Evolutionary conservation across 768 basidiomycete species (phyloP), one percentile per base, ranked within the genome.

Genomic region (Daedaleopsis nitida): DNA sequence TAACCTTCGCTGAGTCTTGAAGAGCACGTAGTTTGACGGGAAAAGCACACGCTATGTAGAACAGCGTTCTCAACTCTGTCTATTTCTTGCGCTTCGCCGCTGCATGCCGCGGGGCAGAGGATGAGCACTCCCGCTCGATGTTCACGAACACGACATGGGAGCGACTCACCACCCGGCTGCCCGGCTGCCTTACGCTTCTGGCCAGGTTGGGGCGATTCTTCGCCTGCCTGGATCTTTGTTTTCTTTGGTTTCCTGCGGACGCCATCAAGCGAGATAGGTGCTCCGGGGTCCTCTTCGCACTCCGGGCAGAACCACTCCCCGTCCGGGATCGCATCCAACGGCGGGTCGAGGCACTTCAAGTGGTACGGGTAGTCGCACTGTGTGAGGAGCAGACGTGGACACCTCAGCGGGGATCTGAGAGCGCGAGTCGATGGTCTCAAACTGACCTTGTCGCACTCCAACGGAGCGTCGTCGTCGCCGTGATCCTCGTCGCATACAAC

Each of bases 331-430:
- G 80, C 84, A 16, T 76, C 72, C 49, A 98, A 75, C 2, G 94
- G 92, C 17, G 94, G 94, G 45, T 79, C 76, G 48, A 96, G 83
- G 73, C 96, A 98, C 13, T 79, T 80, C 14, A 91, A 78, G 73
- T 98, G 96, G 73, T 89, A 96, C 1, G 94, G 92, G 45, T 83
- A 80, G 70, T 98, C 96, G 70, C 96, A 98, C 91, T 96, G 63
- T 11, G 10, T 2, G 39, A 12, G 10, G 39, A 42, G 11, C 42
- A 55, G 54, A 11, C 45, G 10, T 24, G 12, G 14, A 12, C 12
- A 47, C 5, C n/a, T 32, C 27, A 42, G 50, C 21, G 51, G 5
- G 10, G 21, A 27, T n/a, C 21, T 32, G 11, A 32, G 32, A 58
- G 16, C 38, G 50, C 37, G 32, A 58, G 16, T 43, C 47, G 35